Evolutionary conservation across 2,329 filamentous ascomycete genomes (phyloP).

Genomic region (Sphaerostilbella broomeana): DNA sequence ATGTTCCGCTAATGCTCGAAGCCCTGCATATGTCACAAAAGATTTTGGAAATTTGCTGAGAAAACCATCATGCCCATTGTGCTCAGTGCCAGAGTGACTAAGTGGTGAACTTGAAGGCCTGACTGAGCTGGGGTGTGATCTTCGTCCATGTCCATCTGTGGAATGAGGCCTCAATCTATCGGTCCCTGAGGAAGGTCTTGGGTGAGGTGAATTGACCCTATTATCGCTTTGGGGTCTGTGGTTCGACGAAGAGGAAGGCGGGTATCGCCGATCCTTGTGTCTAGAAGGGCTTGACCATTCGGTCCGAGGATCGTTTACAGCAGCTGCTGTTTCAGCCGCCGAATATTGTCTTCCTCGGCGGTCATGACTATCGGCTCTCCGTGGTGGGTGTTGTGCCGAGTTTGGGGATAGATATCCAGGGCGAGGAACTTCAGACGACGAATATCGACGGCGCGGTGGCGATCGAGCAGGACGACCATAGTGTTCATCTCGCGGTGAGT

Average conservation of each 20-base stretch:
- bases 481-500: not conserved
- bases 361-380: not conserved
- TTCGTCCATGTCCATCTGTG: slow-evolving; percentile 2
- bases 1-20: slow-evolving; percentile 22
- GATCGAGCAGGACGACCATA: slow-evolving; percentile 2
- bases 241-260: slow-evolving; percentile 14
- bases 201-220: slow-evolving; percentile 7
- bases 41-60: slow-evolving; percentile 18
- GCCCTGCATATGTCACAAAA: slow-evolving; percentile 22
- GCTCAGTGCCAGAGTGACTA: slow-evolving; percentile 5
- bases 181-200: not conserved
- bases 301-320: not conserved
- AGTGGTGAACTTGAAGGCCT: not conserved
- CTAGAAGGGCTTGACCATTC: slow-evolving; percentile 4
- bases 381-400: slow-evolving; percentile 1
- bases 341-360: slow-evolving; percentile 3
- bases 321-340: not conserved
- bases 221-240: slow-evolving; percentile 14
- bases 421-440: slow-evolving; percentile 8
- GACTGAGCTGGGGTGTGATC: slow-evolving; percentile 2
- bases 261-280: slow-evolving; percentile 3
- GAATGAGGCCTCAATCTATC: slow-evolving; percentile 6
- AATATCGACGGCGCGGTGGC: slow-evolving; percentile 9
- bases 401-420: not conserved
- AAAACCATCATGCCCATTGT: slow-evolving; percentile 7